A percentile compares a stretch with the other conserved stretches of the same genome.
Conservation (phyloP, 2,329 filamentous ascomycete genomes). For the Epichloe sibirici region DNA sequence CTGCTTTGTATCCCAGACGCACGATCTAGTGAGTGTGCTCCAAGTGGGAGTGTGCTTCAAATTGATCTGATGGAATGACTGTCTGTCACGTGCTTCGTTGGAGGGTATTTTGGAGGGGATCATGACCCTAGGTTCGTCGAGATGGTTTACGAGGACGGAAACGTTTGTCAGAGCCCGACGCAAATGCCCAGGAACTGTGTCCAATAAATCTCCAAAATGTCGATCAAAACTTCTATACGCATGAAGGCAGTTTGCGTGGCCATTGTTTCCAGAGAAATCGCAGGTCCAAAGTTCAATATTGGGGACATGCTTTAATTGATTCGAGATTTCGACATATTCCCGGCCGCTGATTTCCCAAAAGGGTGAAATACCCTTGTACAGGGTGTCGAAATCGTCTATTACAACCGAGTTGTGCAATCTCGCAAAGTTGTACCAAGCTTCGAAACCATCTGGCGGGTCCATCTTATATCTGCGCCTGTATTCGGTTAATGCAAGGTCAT, state of each 20-base stretch:
- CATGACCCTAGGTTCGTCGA: conserved; percentile 35
- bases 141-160: conserved; percentile 31
- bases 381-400: conserved; percentile 38
- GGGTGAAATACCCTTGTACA: conserved; percentile 26
- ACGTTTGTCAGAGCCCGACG: conserved; percentile 22
- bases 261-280: conserved; percentile 12
- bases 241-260: conserved; percentile 22
- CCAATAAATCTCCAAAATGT: conserved; percentile 17
- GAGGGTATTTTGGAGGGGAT: conserved; percentile 10
- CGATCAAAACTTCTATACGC: conserved; percentile 20
- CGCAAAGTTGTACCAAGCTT: conserved; percentile 33
- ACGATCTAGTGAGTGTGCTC: not conserved
- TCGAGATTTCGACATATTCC: conserved; percentile 19
- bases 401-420: conserved; percentile 25
- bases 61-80: not conserved
- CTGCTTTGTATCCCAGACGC: not conserved
- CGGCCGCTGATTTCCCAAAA: conserved; percentile 27
- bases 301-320: conserved; percentile 10
- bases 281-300: conserved; percentile 27
- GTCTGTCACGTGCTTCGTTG: not conserved
- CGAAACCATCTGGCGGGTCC: conserved; percentile 33
- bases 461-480: conserved; percentile 31
- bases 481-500: conserved; percentile 23
- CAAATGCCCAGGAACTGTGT: conserved; percentile 8
- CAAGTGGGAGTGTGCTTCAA: not conserved